A percentile compares a stretch with the other conserved stretches of the same genome.
Evolutionary conservation across 2,329 filamentous ascomycete species (phyloP).

Genomic region (Ascosphaera aggregata): DNA sequence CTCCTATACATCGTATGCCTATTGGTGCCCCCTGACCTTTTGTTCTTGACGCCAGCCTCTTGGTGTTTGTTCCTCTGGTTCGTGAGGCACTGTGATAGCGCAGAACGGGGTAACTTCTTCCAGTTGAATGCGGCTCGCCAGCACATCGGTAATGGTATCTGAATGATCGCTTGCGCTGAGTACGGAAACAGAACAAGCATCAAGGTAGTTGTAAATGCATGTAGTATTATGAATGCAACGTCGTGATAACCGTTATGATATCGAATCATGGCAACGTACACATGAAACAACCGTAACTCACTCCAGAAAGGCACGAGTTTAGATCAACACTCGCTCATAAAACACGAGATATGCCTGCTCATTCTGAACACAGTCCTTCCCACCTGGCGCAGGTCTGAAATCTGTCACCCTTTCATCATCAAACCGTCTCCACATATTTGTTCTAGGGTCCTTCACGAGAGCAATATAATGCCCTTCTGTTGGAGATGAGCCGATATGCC

Average conservation of each 20-base stretch:
- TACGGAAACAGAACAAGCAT: too few species aligned
- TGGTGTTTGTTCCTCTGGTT: too few species aligned
- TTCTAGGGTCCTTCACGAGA: conserved; percentile 36
- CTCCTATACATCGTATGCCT: too few species aligned
- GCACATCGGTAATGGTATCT: too few species aligned
- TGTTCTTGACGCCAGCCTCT: too few species aligned
- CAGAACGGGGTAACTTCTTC: too few species aligned
- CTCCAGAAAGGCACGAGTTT: background rate
- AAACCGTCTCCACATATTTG: conserved; percentile 35
- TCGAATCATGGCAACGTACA: background rate
- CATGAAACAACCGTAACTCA: background rate
- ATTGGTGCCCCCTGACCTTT: too few species aligned
- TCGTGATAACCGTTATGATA: background rate
- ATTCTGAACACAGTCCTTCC: conserved; percentile 32
- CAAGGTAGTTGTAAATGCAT: too few species aligned
- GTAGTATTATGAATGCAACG: too few species aligned
- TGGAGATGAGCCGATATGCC: conserved; percentile 45
- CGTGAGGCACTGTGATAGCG: too few species aligned
- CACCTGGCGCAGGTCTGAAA: conserved; percentile 33
- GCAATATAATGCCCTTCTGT: conserved; percentile 61
- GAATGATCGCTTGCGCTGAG: too few species aligned
- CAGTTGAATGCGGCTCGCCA: too few species aligned
- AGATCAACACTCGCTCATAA: conserved; percentile 30
- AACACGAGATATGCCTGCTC: conserved; percentile 43
- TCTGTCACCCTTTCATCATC: conserved; percentile 34